These are phyloP conservation scores for Eucommia ulmoides DNA, from an alignment of 257 asterid species.

Conservation along the genomic window DNA sequence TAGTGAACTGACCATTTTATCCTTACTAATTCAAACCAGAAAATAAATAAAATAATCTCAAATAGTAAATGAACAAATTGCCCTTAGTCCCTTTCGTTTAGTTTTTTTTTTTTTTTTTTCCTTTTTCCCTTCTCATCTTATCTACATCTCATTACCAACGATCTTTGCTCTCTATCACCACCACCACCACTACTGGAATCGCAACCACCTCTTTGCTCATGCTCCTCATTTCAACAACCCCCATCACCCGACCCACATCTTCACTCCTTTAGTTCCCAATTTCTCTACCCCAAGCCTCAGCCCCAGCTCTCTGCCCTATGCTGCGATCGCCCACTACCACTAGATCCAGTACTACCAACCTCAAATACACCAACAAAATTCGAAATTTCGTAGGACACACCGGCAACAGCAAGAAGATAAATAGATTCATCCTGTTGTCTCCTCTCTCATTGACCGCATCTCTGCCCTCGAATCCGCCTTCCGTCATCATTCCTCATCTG, in stretches of 20 bases:
- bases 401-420: too few relatives aligned
- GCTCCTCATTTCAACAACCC: background rate
- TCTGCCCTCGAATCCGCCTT: conserved; percentile 58
- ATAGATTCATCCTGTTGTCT: conserved; percentile 23
- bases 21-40: too few relatives aligned
- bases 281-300: background rate
- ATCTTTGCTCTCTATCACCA: too few relatives aligned
- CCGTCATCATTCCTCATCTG: conserved; percentile 23
- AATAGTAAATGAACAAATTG: too few relatives aligned
- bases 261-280: background rate
- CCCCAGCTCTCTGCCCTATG: conserved; percentile 4
- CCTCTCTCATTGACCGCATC: conserved; percentile 71
- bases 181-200: background rate
- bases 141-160: too few relatives aligned
- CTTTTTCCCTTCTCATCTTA: too few relatives aligned
- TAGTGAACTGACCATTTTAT: too few relatives aligned
- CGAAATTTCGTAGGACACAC: background rate
- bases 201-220: background rate
- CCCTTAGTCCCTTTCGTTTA: too few relatives aligned
- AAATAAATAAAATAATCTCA: too few relatives aligned
- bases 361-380: conserved; percentile 2
- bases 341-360: conserved; percentile 6
- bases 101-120: too few relatives aligned
- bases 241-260: conserved; percentile 1
- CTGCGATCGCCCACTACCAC: background rate